A percentile compares a stretch with the other conserved stretches of the same genome.
Conservation (phyloP, 2,329 filamentous ascomycete genomes). For the Pseudopyrenochaeta lycopersici region DNA sequence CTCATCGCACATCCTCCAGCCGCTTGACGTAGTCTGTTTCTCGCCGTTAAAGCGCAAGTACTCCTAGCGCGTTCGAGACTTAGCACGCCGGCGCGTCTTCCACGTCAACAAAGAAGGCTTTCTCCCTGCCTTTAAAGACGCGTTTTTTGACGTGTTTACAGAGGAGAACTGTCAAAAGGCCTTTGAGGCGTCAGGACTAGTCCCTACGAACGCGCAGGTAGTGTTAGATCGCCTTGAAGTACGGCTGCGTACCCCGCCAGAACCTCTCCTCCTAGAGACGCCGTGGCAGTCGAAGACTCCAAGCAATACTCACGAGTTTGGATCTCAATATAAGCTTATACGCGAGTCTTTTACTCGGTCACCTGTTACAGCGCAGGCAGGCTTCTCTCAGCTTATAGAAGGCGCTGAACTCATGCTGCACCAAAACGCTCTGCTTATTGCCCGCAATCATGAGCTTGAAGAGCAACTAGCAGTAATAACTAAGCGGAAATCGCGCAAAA, state of each 20-base stretch:
- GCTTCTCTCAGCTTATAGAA: constrained; percentile 14
- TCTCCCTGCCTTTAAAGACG: constrained; percentile 30
- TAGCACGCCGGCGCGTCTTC: constrained; percentile 33
- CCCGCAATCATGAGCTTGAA: constrained; percentile 2
- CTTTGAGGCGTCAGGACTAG: constrained; percentile 39
- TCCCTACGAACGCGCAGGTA: constrained; percentile 37
- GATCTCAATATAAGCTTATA: constrained; percentile 22
- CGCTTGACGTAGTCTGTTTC: too few species aligned
- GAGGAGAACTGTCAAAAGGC: constrained; percentile 30
- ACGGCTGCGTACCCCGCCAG: constrained; percentile 1
- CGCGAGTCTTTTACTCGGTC: constrained; percentile 4
- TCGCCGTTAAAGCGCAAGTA: too few species aligned
- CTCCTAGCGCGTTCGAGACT: too few species aligned
- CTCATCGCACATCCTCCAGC: too few species aligned
- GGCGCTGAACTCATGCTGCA: background rate
- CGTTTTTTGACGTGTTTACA: constrained; percentile 28
- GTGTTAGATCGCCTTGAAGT: constrained; percentile 40
- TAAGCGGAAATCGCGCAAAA: constrained; percentile 21
- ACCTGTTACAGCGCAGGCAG: background rate
- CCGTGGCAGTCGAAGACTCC: constrained; percentile 16
- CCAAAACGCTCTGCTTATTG: background rate
- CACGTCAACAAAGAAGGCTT: constrained; percentile 34
- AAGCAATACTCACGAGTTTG: constrained; percentile 17
- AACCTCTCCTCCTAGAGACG: constrained; percentile 4
- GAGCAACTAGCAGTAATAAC: constrained; percentile 11